These are phyloP conservation scores for Goffeauzyma gilvescens DNA, from an alignment of 768 basidiomycete genomes.

Conservation along the genomic window DNA sequence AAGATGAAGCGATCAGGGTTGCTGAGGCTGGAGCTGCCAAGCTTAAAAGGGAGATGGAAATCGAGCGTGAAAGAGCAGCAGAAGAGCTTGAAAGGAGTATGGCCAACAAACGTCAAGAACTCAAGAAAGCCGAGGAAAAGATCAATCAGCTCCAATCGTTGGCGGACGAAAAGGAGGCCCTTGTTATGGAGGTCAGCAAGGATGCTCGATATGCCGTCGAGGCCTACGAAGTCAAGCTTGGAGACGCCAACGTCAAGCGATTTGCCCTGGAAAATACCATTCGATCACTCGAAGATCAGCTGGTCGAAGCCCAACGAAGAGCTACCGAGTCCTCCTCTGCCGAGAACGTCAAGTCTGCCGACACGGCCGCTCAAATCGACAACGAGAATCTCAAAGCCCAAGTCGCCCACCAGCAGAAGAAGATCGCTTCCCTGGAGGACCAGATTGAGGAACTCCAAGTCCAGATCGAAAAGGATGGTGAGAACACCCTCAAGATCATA, in stretches of 20 bases:
- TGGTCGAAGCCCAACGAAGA: conserved; percentile 14
- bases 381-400: conserved; percentile 83
- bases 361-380: conserved; percentile 74
- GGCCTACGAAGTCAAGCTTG: conserved; percentile 45
- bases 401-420: conserved; percentile 64
- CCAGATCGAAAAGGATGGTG: conserved; percentile 42
- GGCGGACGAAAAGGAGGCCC: no score
- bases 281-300: conserved; percentile 20
- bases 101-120: conserved; percentile 35
- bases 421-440: conserved; percentile 59
- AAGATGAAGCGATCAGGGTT: conserved; percentile 12
- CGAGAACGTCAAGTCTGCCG: conserved; percentile 27
- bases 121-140: conserved; percentile 52
- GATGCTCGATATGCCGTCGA: no score
- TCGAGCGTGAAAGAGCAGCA: conserved; percentile 15
- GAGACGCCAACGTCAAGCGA: conserved; percentile 34
- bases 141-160: conserved; percentile 55
- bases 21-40: conserved; percentile 19
- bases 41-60: conserved; percentile 19
- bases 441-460: conserved; percentile 51
- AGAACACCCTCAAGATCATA: conserved; percentile 44
- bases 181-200: no score
- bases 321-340: conserved; percentile 2
- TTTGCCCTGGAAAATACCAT: conserved; percentile 20
- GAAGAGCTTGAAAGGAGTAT: conserved; percentile 23